Conservation (phyloP, 345 rosid species). For the Trapa incisa region DNA sequence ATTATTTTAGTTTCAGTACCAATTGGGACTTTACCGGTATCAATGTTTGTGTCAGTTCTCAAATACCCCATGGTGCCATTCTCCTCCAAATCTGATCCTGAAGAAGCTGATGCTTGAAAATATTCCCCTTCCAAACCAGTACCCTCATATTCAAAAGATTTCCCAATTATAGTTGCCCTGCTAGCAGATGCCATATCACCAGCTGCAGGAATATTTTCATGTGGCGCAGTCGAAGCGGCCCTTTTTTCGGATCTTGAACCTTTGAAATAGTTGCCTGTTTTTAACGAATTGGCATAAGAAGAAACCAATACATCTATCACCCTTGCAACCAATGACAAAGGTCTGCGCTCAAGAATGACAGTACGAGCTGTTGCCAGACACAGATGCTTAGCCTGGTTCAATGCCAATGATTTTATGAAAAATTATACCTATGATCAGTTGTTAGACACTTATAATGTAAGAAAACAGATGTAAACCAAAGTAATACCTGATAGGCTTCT, state of each 20-base stretch:
- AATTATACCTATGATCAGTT: neutral
- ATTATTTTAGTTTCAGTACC: conserved; percentile 25
- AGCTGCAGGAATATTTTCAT: conserved; percentile 16
- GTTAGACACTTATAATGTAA: neutral
- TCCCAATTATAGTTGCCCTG: conserved; percentile 26
- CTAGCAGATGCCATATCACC: conserved; percentile 23
- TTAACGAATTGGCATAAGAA: conserved; percentile 55
- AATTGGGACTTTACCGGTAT: conserved; percentile 18
- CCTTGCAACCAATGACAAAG: conserved; percentile 60
- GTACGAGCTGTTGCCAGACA: conserved; percentile 62
- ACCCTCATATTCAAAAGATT: conserved; percentile 23
- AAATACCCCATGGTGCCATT: conserved; percentile 19
- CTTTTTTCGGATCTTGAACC: conserved; percentile 42
- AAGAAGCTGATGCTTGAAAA: conserved; percentile 23
- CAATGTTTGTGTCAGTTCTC: conserved; percentile 25
- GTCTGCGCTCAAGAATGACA: conserved; percentile 78
- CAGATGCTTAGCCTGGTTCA: conserved; percentile 75
- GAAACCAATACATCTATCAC: conserved; percentile 68
- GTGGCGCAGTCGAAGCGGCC: conserved; percentile 24
- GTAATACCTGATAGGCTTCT: conserved; percentile 78
- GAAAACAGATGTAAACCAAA: neutral
- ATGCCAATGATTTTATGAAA: neutral
- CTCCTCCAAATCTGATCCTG: conserved; percentile 48
- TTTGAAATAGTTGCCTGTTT: conserved; percentile 55
- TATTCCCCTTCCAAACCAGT: conserved; percentile 22